Evolutionary conservation across 208 protist species (phyloP), one percentile per base, ranked within the genome.

Genomic region (Leishmania mexicana): DNA sequence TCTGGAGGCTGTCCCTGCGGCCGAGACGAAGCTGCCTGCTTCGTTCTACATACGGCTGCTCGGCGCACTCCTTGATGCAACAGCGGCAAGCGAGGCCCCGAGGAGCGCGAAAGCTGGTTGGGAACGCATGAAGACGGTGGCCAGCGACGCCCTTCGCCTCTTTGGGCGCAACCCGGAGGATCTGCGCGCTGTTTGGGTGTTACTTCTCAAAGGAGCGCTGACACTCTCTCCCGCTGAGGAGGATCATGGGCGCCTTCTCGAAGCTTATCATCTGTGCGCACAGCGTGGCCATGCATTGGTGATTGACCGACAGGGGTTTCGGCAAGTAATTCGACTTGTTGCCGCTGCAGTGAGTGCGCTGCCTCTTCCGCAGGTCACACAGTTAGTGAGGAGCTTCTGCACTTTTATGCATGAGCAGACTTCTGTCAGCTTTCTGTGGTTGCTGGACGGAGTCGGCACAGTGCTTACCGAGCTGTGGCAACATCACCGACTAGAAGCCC

Each of bases 201-300:
- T 94, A 74, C 88, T 95, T 76, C 81, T 96, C 35, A 96, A 96
- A 79, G 92, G 83, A 31, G 93, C 93, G 3, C 83, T 96, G 68
- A 95, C 87, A 49, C 82, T 94, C 15, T 72, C 79, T 11, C 87
- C 89, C 15, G 45, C 73, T 51, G 72, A 71, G 3, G 79, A 83
- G n/a, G 80, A 84, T 71, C 86, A 87, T 38, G 68, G 49, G 42
- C 85, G 93, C 10, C 73, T 94, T n/a, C 75, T 95, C 47, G 87
- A 91, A 10, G 90, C 91, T 24, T 94, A 96, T 64, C 89, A 90
- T 58, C 65, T 94, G 28, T 93, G 86, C 70, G 88, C 89, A n/a
- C 84, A 80, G 75, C 77, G 79, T 57, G 89, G 86, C 42, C 78
- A 92, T 76, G 67, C 85, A 31, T 78, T 87, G n/a, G 54, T 64